Evolutionary conservation across 2,329 filamentous ascomycete genomes (phyloP), one percentile per base, ranked within the genome.

Genomic region (Onygena corvina): DNA sequence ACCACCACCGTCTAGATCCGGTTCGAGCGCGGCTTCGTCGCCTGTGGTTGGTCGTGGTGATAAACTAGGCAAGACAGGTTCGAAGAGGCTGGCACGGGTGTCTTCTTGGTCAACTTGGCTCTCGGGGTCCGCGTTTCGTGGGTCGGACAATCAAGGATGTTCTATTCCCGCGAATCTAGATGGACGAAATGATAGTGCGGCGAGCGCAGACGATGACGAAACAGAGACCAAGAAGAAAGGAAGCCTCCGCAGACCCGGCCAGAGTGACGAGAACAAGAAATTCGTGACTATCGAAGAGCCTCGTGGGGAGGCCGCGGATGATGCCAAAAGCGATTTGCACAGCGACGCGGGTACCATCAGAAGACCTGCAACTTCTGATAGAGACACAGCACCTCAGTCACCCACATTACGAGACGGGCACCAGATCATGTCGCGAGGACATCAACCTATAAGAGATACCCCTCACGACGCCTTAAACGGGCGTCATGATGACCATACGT

Each of bases 71-170:
- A 40, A 14, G 7, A 3, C 36, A 1, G 20, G 18, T 5, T 21
- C 18, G 14, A 49, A 34, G 16, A 46, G 42, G 12, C 21, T 27
- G 12, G 27, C 33, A 21, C 50, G 49, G 29, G 51, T 52, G 44
- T 54, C 52, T 30, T 57, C 52, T 47, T 55, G 48, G 52, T 50
- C 54, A 30, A 35, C 35, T 27, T 52, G 54, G 47, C 35, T 52
- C 4, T 18, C 46, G 2, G 36, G 33, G n/a, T 54, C 54, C 8
- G 33, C 51, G 9, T 46, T 52, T 27, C 30, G 21, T 27, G 30
- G 29, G 16, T 8, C 25, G 16, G 12, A 30, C 11, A 3, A 30
- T n/a, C 14, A 47, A 20, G 8, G 12, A n/a, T 12, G 20, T 4
- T 12, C 42, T 38, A 40, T 23, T n/a, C 25, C 18, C 2, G 25